Conservation (phyloP, 1,284 basidiomycete species). For the Termitomyces sp. region DNA sequence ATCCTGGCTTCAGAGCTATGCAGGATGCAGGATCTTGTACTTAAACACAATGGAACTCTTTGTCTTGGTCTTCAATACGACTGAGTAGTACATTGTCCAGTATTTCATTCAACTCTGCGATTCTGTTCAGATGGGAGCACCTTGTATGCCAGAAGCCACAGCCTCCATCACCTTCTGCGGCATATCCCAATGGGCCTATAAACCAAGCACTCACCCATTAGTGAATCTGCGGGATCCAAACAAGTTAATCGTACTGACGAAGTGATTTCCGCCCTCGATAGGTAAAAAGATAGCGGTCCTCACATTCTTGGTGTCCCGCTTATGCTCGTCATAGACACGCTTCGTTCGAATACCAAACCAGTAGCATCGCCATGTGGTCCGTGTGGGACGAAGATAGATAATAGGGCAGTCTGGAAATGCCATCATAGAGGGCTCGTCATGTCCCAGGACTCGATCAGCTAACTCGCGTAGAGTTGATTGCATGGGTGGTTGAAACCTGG, state of each 20-base stretch:
- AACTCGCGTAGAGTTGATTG: constrained; percentile 19
- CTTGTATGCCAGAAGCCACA: not conserved
- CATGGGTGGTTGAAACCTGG: constrained; percentile 18
- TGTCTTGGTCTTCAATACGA: too few species aligned
- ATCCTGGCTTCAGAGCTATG: too few species aligned
- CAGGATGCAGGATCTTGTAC: too few species aligned
- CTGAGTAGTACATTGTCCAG: too few species aligned
- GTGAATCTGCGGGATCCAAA: not conserved
- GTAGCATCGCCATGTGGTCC: constrained; percentile 20
- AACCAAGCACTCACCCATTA: not conserved
- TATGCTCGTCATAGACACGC: constrained; percentile 19
- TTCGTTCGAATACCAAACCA: constrained; percentile 24
- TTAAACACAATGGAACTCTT: too few species aligned
- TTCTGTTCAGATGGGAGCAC: not conserved
- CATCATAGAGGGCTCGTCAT: constrained; percentile 18
- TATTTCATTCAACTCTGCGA: too few species aligned
- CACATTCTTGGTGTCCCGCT: constrained; percentile 9
- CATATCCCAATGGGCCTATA: constrained; percentile 10
- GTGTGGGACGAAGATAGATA: constrained; percentile 19
- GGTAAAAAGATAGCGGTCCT: constrained; percentile 20
- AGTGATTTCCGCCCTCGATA: constrained; percentile 27
- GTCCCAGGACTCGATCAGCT: constrained; percentile 20
- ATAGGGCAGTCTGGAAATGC: constrained; percentile 24
- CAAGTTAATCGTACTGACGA: constrained; percentile 20
- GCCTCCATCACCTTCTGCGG: constrained; percentile 3